Evolutionary conservation across 306 rosid species (phyloP), one percentile per base, ranked within the genome.

Genomic region (Acacia confusa): DNA sequence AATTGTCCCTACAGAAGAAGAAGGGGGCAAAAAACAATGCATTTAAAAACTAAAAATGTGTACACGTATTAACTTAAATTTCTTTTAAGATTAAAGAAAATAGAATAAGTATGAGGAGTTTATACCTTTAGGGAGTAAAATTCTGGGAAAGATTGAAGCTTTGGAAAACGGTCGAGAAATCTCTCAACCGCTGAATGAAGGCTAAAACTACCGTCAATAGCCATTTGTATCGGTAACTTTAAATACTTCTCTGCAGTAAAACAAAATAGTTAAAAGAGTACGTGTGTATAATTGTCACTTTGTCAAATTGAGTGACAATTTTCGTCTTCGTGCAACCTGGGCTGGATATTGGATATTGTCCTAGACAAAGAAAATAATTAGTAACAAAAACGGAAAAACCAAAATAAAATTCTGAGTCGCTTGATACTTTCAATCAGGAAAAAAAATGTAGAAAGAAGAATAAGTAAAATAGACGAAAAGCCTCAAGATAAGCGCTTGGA

Each of bases 121-220:
- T 1, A 32, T 84, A 91, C 98, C 97, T 81, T 82, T 47, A 91
- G 78, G 5, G 66, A 74, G 55, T 69, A 84, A 75, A 90, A 74
- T 71, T 69, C 83, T 2, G 90, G 88, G 74, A 66, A 82, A 6
- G 81, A 58, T 68, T 70, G 85, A n/a, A 95, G 97, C 85, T 89
- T 81, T 3, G 97, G 94, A 80, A 93, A 91, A 72, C 97, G 95
- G 30, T 84, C 84, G 70, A 92, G 88, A 67, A 95, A 89, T 66
- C 92, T 85, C 82, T 83, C 87, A 55, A 95, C 87, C 16, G 97
- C 80, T 36, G 86, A 86, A 27, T 86, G 75, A 61, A 89, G 34
- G 19, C 81, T 82, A 78, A 95, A 95, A 79, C 95, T 92, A 17
- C 94, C 94, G 55, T 92, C 97, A 61, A 90, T 87, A 20, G 93